Conservation (phyloP, 345 rosid species). For the Excoecaria cochinchinensis region DNA sequence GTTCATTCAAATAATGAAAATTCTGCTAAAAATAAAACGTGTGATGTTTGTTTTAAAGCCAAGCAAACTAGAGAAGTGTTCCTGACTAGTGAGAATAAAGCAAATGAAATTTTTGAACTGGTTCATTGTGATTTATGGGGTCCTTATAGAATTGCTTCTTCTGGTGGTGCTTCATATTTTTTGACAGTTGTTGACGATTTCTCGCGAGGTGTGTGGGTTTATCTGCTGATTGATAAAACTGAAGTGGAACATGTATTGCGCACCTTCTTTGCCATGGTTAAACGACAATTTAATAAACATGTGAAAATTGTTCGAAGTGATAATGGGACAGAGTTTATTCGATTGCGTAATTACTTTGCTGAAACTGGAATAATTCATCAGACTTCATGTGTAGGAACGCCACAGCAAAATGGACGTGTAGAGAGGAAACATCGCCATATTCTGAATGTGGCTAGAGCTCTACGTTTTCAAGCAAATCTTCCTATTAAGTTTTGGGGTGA, state of each 20-base stretch:
- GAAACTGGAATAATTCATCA: not conserved
- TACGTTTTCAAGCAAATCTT: not conserved
- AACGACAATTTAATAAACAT: not conserved
- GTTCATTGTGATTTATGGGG: not conserved
- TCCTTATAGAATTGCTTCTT: not conserved
- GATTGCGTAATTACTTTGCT: not conserved
- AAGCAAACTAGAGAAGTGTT: not conserved
- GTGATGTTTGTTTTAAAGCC: not conserved
- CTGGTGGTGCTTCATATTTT: not conserved
- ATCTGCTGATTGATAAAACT: not conserved
- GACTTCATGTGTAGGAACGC: not conserved
- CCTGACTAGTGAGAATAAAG: not conserved
- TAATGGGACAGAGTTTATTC: not conserved
- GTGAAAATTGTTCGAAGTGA: not conserved
- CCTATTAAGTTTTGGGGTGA: not conserved
- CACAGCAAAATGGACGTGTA: not conserved
- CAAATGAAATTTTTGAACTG: not conserved
- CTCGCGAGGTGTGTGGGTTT: not conserved
- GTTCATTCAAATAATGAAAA: too few relatives aligned
- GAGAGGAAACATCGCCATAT: not conserved
- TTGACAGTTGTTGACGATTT: not conserved
- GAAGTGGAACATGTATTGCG: not conserved
- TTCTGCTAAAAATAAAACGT: not conserved
- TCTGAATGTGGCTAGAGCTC: not conserved
- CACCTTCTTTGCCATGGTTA: not conserved